Evolutionary conservation across 1,139 yeast genomes (phyloP).

Genomic region (Lodderomyces pseudojiufengensis): DNA sequence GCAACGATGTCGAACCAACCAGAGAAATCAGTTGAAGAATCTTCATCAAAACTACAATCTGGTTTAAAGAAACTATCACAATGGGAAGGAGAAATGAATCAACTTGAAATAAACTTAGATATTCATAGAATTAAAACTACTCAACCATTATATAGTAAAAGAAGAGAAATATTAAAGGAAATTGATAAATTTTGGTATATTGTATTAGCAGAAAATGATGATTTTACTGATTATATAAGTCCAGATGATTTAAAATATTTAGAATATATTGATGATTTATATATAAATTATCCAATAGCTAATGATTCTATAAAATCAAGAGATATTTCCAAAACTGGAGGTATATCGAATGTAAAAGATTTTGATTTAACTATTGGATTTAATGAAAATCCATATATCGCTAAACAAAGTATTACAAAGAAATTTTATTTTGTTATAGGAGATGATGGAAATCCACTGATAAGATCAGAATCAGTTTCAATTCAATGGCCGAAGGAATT

Average conservation of each 20-base stretch:
- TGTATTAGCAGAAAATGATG: conserved; percentile 71
- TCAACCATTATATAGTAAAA: conserved; percentile 44
- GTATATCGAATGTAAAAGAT: conserved; percentile 38
- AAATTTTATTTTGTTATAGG: conserved; percentile 42
- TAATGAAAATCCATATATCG: conserved; percentile 32
- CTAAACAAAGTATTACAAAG: conserved; percentile 53
- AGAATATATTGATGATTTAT: conserved; percentile 56
- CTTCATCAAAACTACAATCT: conserved; percentile 14
- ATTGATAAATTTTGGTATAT: conserved; percentile 76
- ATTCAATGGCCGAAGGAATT: conserved; percentile 61
- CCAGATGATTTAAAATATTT: conserved; percentile 67
- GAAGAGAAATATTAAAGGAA: conserved; percentile 42
- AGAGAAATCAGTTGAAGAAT: conserved; percentile 5
- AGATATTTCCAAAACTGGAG: conserved; percentile 9
- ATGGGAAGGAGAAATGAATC: conserved; percentile 54
- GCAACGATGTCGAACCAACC: background rate
- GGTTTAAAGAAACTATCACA: conserved; percentile 39
- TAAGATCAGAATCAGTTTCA: conserved; percentile 48
- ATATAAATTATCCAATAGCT: conserved; percentile 47
- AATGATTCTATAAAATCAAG: conserved; percentile 16
- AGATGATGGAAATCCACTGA: conserved; percentile 49
- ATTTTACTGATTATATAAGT: conserved; percentile 65
- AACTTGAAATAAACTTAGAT: conserved; percentile 55
- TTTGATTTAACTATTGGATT: conserved; percentile 58
- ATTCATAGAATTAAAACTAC: conserved; percentile 47